Evolutionary conservation across 2,329 filamentous ascomycete species (phyloP), one percentile per base, ranked within the genome.

Genomic region (Lachnum nothofagi): DNA sequence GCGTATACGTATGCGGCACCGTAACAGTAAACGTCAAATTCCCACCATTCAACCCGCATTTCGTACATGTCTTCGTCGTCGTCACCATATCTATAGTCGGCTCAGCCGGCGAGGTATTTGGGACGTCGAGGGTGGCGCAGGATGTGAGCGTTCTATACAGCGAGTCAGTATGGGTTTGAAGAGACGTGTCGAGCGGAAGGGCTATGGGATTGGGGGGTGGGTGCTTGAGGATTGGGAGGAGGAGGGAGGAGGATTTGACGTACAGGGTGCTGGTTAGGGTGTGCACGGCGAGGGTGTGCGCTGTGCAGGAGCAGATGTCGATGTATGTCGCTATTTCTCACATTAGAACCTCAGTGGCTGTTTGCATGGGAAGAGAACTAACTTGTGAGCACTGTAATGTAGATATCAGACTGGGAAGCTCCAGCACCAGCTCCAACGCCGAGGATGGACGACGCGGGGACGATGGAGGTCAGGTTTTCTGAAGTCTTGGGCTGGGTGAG

Each of bases 251-350:
- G 43, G n/a, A n/a, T n/a, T n/a, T n/a, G n/a, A n/a, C n/a, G n/a
- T n/a, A 38, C 1, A 35, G 34, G 20, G 43, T 45, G 1, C 22
- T 16, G 2, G 23, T 24, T 19, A 45, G 14, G 7, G 34, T 45
- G 14, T 27, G 17, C 1, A 19, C 19, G 2, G n/a, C 17, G 10
- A 39, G 34, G 43, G 29, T 45, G 19, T 17, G 7, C 3, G 22
- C 43, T 14, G 31, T n/a, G 17, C 43, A 45, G 33, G 22, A 23
- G 12, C 43, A 45, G 23, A 45, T n/a, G 23, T 45, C 43, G 23
- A 45, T 27, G 22, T 38, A 45, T 38, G 33, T 45, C n/a, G 33
- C 34, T 45, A n/a, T n/a, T 12, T 42, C 24, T 42, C 39, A n/a
- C 14, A 8, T 31, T 7, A 19, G 14, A n/a, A n/a, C n/a, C 9